Conservation (phyloP, 2,329 filamentous ascomycete species). For the Mariannaea sp. region DNA sequence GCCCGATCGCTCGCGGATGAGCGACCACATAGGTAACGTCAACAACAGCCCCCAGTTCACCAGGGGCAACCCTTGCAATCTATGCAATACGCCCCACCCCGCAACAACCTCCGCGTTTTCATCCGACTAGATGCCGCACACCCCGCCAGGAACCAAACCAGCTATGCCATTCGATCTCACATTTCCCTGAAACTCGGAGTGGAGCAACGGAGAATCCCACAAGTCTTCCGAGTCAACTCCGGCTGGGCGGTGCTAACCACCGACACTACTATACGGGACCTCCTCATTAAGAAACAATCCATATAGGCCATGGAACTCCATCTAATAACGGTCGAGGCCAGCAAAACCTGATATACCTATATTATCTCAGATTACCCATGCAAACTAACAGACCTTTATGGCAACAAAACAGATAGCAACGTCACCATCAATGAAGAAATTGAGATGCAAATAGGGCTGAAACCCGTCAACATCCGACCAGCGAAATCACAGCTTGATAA, state of each 20-base stretch:
- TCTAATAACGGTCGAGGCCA: not conserved
- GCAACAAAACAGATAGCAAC: slow-evolving; percentile 10
- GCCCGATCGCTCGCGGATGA: not conserved
- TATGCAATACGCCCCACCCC: not conserved
- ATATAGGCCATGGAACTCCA: not conserved
- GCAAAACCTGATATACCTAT: slow-evolving; percentile 10
- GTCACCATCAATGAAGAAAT: slow-evolving; percentile 3
- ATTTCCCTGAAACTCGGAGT: not conserved
- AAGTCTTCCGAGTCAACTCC: not conserved
- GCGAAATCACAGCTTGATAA: slow-evolving; percentile 6
- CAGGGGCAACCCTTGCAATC: not conserved
- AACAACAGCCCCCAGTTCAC: not conserved
- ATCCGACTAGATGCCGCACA: not conserved
- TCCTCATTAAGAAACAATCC: not conserved
- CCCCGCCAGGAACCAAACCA: not conserved
- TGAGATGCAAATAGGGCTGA: slow-evolving; percentile 7
- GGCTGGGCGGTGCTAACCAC: not conserved
- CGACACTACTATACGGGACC: not conserved
- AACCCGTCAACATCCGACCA: slow-evolving; percentile 4
- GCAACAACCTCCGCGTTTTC: not conserved
- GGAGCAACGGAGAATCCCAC: not conserved
- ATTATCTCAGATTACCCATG: slow-evolving; percentile 7
- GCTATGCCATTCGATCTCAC: not conserved
- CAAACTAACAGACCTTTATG: slow-evolving; percentile 9
- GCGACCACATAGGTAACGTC: not conserved